Evolutionary conservation across 1,284 basidiomycete species (phyloP), one percentile per base, ranked within the genome.

Genomic region (Tylopilus sp.): DNA sequence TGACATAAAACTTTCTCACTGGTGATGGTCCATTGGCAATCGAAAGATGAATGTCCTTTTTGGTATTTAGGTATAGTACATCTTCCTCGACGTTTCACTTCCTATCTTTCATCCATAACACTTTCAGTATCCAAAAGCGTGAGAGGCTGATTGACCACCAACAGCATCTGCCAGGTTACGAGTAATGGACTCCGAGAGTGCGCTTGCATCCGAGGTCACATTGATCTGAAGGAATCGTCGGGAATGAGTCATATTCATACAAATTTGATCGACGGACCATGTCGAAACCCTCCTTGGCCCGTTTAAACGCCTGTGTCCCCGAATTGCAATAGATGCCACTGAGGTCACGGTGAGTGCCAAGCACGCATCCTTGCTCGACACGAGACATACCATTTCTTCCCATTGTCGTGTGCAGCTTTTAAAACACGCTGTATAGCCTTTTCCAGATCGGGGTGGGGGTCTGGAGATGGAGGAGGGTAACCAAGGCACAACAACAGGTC

Each of bases 381-480:
- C 34, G 23, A 25, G 29, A 75, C 81, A 63, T 67, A 90, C 90
- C 88, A 89, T 81, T 90, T 91, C 83, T 92, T 93, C 33, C 86
- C 85, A 12, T 85, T 84, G 29, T 74, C 77, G 68, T 92, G 88
- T 0, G 88, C 82, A 4, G 80, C 84, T 50, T 82, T 76, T 37
- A 89, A 80, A 45, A 91, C 87, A 29, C 81, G 80, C 68, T 90
- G 86, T 54, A 93, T 90, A 10, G 87, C 79, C 58, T 83, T 81
- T 74, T 92, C 89, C 9, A 89, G 85, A 3, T 87, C 84, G 0
- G 88, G 86, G 70, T 89, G 87, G 2, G 87, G 87, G 72, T 90
- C 86, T 1, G 88, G 89, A 31, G 84, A 84, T 25, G 89, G 89
- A 21, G 87, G 77, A 2, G 87, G 84, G 73, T 85, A 87, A 39